Evolutionary conservation across 2,329 filamentous ascomycete species (phyloP).

Genomic region (Paecilomyces niveus): DNA sequence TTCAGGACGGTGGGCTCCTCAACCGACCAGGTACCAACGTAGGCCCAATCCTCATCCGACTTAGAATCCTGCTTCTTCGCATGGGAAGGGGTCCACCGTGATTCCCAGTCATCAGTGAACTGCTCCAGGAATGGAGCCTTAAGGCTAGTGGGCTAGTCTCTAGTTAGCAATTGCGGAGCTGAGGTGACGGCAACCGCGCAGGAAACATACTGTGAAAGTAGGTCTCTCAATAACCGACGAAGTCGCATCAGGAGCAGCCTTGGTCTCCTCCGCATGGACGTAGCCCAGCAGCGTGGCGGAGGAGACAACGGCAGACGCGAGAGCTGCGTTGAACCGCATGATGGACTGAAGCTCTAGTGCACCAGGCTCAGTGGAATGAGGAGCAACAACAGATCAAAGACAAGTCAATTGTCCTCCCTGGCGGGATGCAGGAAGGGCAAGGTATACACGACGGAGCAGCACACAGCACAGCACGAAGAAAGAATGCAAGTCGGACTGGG

Average conservation of each 20-base stretch:
- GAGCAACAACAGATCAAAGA: slow-evolving; percentile 6
- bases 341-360: slow-evolving; percentile 32
- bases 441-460: slow-evolving; percentile 7
- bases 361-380: slow-evolving; percentile 5
- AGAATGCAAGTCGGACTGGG: slow-evolving; percentile 13
- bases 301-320: slow-evolving; percentile 62
- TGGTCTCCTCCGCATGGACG: slow-evolving; percentile 62
- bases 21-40: slow-evolving; percentile 91
- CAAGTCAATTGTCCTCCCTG: slow-evolving; percentile 6
- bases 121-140: slow-evolving; percentile 97
- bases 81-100: slow-evolving; percentile 86
- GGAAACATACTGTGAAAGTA: slow-evolving; percentile 72
- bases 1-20: slow-evolving; percentile 88
- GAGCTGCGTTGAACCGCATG: slow-evolving; percentile 80
- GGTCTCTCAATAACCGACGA: slow-evolving; percentile 60
- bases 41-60: slow-evolving; percentile 88
- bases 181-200: slow-evolving; percentile 7
- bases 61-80: slow-evolving; percentile 90
- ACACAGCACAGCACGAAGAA: slow-evolving; percentile 9
- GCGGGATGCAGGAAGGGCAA: slow-evolving; percentile 8
- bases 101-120: slow-evolving; percentile 94
- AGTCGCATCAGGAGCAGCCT: slow-evolving; percentile 48
- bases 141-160: slow-evolving; percentile 68
- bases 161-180: slow-evolving; percentile 8
- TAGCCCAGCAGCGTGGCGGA: slow-evolving; percentile 61